phyloP scores from a whole-genome alignment of 202 grass and related monocot species.

The Setaria viridis region DNA sequence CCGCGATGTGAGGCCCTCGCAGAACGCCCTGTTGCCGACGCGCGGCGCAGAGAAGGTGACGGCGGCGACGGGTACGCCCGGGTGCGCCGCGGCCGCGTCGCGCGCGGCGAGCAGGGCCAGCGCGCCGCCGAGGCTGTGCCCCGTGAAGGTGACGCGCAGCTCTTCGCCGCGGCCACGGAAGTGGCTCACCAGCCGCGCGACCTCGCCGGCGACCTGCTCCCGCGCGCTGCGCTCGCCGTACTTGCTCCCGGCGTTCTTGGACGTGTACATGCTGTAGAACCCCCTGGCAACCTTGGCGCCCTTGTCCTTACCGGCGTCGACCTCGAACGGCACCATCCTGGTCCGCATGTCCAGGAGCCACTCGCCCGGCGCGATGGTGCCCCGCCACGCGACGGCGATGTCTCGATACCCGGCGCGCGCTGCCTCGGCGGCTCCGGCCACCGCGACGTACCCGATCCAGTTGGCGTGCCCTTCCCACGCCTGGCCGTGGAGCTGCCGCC shows the following conservation, averaged over 20 bases:
- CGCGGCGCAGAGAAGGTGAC: neutral
- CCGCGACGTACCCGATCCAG: neutral
- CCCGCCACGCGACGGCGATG: neutral
- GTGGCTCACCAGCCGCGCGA: neutral
- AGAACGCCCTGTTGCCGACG: neutral
- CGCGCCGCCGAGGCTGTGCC: slow-evolving; percentile 7
- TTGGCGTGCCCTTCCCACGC: neutral
- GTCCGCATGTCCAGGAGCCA: neutral
- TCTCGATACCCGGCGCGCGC: neutral
- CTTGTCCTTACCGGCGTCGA: neutral
- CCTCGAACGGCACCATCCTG: neutral
- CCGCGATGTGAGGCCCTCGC: neutral
- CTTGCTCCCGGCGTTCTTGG: neutral
- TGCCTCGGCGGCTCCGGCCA: neutral
- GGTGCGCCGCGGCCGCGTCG: neutral
- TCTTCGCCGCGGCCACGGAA: neutral
- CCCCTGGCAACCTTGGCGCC: neutral
- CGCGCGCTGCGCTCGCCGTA: neutral
- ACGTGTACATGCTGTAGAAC: neutral
- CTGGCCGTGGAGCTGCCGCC: neutral
- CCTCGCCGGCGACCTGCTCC: neutral
- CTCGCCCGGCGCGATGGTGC: slow-evolving; percentile 1
- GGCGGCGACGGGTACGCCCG: neutral
- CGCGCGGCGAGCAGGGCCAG: neutral
- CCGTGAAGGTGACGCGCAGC: neutral